Evolutionary conservation across 2,329 filamentous ascomycete species (phyloP).

Genomic region (Phoma sp.): DNA sequence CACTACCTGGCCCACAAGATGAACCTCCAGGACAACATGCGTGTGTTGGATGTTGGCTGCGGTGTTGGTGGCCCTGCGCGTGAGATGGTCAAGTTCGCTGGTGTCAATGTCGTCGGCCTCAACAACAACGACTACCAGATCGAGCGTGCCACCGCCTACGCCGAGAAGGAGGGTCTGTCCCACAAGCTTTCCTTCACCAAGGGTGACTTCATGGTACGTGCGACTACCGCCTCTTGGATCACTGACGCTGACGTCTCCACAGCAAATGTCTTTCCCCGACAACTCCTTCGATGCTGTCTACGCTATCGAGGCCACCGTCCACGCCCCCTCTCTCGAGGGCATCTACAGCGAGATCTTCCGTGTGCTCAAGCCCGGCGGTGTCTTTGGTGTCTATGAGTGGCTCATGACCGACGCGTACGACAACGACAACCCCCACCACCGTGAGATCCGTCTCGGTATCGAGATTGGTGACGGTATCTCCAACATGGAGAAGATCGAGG

Average conservation of each 20-base stretch:
- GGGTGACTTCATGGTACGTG: conserved; percentile 86
- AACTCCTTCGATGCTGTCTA: conserved; percentile 95
- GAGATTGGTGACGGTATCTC: conserved; percentile 96
- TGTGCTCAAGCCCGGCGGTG: conserved; percentile 92
- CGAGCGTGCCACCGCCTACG: conserved; percentile 86
- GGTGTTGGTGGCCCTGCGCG: conserved; percentile 94
- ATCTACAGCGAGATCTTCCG: conserved; percentile 95
- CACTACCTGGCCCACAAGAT: conserved; percentile 95
- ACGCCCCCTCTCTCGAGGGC: conserved; percentile 87
- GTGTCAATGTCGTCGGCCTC: conserved; percentile 84
- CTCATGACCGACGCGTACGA: conserved; percentile 97
- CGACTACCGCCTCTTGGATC: no score
- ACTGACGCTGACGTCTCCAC: conserved; percentile 12
- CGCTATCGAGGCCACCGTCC: conserved; percentile 95
- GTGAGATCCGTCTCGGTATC: conserved; percentile 89
- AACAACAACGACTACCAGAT: conserved; percentile 99
- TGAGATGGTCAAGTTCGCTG: conserved; percentile 96
- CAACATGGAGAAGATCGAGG: conserved; percentile 90
- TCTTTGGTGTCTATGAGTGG: conserved; percentile 99
- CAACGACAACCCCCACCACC: conserved; percentile 84
- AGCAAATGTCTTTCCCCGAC: conserved; percentile 94
- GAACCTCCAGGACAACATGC: conserved; percentile 83
- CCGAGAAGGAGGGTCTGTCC: conserved; percentile 77
- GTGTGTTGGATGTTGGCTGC: conserved; percentile 93
- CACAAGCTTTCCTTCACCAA: conserved; percentile 86